Conservation (phyloP, 257 asterid genomes). For the Scutellaria barbata region DNA sequence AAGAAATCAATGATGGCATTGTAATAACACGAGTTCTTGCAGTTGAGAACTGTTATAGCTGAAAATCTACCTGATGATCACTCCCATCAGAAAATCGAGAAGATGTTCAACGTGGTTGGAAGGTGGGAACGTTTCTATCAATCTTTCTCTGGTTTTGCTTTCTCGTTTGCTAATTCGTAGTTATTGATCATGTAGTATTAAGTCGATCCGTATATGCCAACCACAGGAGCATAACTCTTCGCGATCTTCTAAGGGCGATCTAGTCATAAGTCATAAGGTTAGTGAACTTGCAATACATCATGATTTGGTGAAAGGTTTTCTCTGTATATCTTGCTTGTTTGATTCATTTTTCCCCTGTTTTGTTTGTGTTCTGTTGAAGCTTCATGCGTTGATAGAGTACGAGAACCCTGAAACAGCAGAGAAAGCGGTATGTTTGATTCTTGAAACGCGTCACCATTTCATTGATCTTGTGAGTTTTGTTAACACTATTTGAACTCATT, state of each 20-base stretch:
- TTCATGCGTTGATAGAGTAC: conserved; percentile 89
- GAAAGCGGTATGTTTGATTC: conserved; percentile 65
- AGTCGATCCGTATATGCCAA: conserved; percentile 87
- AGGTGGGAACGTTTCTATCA: conserved; percentile 43
- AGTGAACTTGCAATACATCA: no score
- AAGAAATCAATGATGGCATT: no score
- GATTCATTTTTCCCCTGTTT: neutral
- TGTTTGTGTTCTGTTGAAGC: conserved; percentile 45
- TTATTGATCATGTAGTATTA: conserved; percentile 53
- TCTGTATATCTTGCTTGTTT: neutral
- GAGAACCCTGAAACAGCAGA: conserved; percentile 86
- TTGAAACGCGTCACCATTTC: neutral
- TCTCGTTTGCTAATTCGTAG: neutral
- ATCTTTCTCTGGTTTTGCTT: neutral
- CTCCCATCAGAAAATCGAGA: conserved; percentile 95
- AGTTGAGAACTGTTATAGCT: conserved; percentile 87
- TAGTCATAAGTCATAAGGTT: conserved; percentile 85
- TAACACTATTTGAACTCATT: conserved; percentile 9
- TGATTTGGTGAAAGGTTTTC: neutral
- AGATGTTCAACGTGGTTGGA: conserved; percentile 87
- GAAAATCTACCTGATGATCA: conserved; percentile 97
- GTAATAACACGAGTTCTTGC: neutral
- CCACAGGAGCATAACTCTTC: conserved; percentile 82
- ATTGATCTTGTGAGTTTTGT: conserved; percentile 5
- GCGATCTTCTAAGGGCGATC: conserved; percentile 71